phyloP scores from a whole-genome alignment of 2,329 filamentous ascomycete genomes.

The Septoria linicola region DNA sequence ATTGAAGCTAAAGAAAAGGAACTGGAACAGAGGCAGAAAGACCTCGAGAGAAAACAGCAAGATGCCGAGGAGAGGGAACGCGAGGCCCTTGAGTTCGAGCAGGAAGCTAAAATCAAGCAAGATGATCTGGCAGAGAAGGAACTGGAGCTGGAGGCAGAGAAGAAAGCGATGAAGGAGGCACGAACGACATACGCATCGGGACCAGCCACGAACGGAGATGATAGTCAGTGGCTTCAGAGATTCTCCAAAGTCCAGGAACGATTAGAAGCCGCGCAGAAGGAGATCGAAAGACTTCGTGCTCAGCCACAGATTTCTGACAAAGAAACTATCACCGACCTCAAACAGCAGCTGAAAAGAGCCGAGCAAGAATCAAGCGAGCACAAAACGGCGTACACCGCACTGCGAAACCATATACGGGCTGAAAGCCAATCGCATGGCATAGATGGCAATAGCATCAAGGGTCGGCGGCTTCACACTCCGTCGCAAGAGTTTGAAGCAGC shows the following conservation, averaged over 20 bases:
- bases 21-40: not conserved
- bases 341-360: not conserved
- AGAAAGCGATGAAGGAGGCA: not conserved
- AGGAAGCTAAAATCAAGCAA: conserved; percentile 8
- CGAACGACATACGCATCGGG: not conserved
- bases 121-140: conserved; percentile 9
- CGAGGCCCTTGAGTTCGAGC: conserved; percentile 11
- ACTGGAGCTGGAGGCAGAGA: conserved; percentile 5
- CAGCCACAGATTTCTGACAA: not conserved
- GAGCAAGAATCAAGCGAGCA: not conserved
- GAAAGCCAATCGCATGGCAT: not conserved
- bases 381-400: not conserved
- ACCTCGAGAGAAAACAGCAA: conserved; percentile 7
- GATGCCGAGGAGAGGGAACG: conserved; percentile 10
- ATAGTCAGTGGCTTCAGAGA: not conserved
- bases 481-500: conserved; percentile 10
- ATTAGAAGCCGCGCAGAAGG: conserved; percentile 1
- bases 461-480: conserved; percentile 4
- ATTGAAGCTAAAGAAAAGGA: conserved; percentile 8
- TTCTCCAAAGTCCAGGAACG: conserved; percentile 5
- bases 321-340: not conserved
- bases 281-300: conserved; percentile 4
- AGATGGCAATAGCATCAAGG: not conserved
- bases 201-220: not conserved
- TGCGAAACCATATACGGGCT: not conserved